Conservation (phyloP, 2,329 filamentous ascomycete species). For the Epichloe hybrida region DNA sequence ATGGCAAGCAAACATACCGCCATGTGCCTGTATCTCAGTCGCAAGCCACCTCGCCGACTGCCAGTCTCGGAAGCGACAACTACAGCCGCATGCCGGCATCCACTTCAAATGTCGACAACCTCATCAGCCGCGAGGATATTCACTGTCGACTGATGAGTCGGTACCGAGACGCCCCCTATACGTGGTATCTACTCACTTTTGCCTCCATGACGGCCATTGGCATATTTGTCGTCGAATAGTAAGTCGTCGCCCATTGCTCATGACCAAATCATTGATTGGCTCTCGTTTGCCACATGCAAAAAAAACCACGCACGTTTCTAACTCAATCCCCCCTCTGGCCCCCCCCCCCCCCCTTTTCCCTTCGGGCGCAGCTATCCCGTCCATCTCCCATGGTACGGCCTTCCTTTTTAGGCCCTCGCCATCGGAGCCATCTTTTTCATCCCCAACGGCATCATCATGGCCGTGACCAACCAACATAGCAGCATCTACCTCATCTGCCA, state of each 20-base stretch:
- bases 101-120: slow-evolving; percentile 32
- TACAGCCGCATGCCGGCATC: slow-evolving; percentile 20
- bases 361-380: slow-evolving; percentile 55
- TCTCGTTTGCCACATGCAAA: too few relatives aligned
- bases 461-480: slow-evolving; percentile 79
- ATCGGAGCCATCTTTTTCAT: slow-evolving; percentile 77
- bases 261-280: neutral
- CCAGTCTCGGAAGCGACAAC: slow-evolving; percentile 9
- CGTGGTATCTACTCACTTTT: slow-evolving; percentile 70
- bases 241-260: slow-evolving; percentile 21
- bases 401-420: slow-evolving; percentile 62
- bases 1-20: slow-evolving; percentile 37
- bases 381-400: slow-evolving; percentile 74
- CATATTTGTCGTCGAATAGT: slow-evolving; percentile 78
- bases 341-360: too few relatives aligned
- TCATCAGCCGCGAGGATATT: slow-evolving; percentile 63
- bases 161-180: slow-evolving; percentile 69
- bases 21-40: slow-evolving; percentile 25
- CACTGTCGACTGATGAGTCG: slow-evolving; percentile 73
- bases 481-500: slow-evolving; percentile 81
- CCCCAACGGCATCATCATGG: slow-evolving; percentile 86
- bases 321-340: neutral
- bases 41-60: slow-evolving; percentile 9
- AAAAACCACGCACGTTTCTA: neutral
- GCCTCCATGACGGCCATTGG: slow-evolving; percentile 63